Percentiles rank a stretch among this genome's conserved stretches.
Evolutionary conservation across 495 filamentous ascomycete species (phyloP).

Genomic region (Penicillium alfredii): DNA sequence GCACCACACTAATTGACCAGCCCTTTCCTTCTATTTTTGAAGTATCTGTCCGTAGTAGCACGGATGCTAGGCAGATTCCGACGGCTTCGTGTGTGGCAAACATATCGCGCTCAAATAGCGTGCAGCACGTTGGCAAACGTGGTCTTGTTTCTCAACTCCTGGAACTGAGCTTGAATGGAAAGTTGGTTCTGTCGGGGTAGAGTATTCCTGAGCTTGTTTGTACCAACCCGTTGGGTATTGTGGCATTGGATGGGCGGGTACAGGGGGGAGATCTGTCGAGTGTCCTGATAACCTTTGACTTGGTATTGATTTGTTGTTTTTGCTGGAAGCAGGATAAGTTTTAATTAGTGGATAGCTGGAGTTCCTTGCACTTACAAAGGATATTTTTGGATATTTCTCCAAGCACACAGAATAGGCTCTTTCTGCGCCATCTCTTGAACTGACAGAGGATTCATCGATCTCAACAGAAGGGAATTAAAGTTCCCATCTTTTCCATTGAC

Average conservation of each 20-base stretch:
- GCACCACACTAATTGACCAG: too few relatives aligned
- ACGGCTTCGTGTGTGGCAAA: too few relatives aligned
- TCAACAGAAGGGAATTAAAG: slow-evolving; percentile 20
- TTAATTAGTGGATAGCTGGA: neutral
- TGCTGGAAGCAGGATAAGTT: slow-evolving; percentile 1
- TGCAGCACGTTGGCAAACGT: too few relatives aligned
- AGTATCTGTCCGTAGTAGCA: too few relatives aligned
- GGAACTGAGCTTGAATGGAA: too few relatives aligned
- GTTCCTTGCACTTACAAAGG: slow-evolving; percentile 18
- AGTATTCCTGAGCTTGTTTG: slow-evolving; percentile 1
- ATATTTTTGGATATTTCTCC: slow-evolving; percentile 20
- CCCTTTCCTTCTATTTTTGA: too few relatives aligned
- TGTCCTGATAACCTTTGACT: neutral
- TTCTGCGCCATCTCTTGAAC: slow-evolving; percentile 16
- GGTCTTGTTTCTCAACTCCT: too few relatives aligned
- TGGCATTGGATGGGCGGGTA: slow-evolving; percentile 1
- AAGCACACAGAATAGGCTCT: slow-evolving; percentile 9
- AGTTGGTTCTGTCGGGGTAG: neutral
- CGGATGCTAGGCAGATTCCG: too few relatives aligned
- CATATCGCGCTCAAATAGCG: too few relatives aligned
- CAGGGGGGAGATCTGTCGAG: slow-evolving; percentile 1
- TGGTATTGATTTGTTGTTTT: neutral
- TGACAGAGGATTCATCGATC: slow-evolving; percentile 11
- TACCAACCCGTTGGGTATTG: neutral
- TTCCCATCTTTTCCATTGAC: slow-evolving; percentile 20